These are phyloP conservation scores for Leucosporidium yakuticum DNA, from an alignment of 768 basidiomycete species.

Conservation along the genomic window DNA sequence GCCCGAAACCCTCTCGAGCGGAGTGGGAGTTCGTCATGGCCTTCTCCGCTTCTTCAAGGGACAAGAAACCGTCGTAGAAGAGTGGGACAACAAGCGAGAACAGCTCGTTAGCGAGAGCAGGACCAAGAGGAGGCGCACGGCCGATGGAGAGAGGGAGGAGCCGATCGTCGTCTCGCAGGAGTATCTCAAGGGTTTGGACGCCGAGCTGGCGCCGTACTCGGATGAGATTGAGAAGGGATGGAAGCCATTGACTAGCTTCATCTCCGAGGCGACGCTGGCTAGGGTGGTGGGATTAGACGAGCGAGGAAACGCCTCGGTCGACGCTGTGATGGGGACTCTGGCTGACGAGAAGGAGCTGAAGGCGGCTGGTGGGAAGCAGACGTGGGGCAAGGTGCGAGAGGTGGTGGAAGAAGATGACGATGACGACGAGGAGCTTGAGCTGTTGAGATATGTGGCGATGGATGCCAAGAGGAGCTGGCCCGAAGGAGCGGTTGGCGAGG, in stretches of 20 bases:
- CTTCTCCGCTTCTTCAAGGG: conserved; percentile 34
- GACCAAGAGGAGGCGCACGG: conserved; percentile 5
- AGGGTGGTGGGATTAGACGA: conserved; percentile 39
- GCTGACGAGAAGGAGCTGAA: conserved; percentile 31
- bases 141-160: conserved; percentile 11
- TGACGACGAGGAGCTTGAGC: conserved; percentile 11
- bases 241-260: conserved; percentile 36
- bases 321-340: conserved; percentile 40
- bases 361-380: conserved; percentile 2
- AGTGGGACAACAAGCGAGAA: conserved; percentile 40
- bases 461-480: conserved; percentile 46
- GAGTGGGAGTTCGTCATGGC: conserved; percentile 39
- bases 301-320: conserved; percentile 33
- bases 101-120: conserved; percentile 22
- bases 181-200: conserved; percentile 43
- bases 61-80: conserved; percentile 36
- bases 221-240: conserved; percentile 39
- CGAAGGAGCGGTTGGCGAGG: conserved; percentile 44
- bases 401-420: conserved; percentile 11
- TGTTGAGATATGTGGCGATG: conserved; percentile 41
- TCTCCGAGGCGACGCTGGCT: conserved; percentile 36
- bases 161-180: conserved; percentile 40
- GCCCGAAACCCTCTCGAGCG: not conserved
- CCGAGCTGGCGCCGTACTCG: conserved; percentile 44
- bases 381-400: conserved; percentile 34